Conservation (phyloP, 495 filamentous ascomycete genomes). For the Penicillium flavigenum region DNA sequence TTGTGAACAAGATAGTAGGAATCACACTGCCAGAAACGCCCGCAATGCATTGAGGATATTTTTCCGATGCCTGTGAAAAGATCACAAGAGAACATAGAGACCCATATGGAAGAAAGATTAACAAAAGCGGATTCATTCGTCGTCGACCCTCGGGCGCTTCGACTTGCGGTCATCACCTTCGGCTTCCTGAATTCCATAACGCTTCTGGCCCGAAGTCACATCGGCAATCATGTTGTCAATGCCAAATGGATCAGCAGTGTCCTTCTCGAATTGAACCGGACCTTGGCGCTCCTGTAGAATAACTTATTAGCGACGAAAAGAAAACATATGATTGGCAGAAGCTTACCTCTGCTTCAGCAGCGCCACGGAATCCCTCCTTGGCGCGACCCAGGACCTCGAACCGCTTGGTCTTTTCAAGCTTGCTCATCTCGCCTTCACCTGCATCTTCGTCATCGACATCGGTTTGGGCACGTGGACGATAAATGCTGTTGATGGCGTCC, state of each 20-base stretch:
- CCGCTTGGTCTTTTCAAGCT: conserved; percentile 76
- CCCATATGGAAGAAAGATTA: conserved; percentile 13
- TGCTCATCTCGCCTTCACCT: conserved; percentile 77
- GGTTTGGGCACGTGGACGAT: conserved; percentile 69
- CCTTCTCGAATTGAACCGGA: conserved; percentile 98
- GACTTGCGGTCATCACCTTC: conserved; percentile 57
- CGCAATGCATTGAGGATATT: conserved; percentile 29
- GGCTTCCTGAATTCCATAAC: conserved; percentile 80
- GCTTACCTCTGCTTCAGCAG: conserved; percentile 80
- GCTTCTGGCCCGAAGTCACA: conserved; percentile 68
- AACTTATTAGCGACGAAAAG: conserved; percentile 24
- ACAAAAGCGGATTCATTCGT: conserved; percentile 48
- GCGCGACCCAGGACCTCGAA: conserved; percentile 89
- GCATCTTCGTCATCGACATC: conserved; percentile 78
- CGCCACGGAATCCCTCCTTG: conserved; percentile 83
- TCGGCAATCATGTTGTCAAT: conserved; percentile 90
- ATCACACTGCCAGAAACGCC: conserved; percentile 27
- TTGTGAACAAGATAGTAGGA: conserved; percentile 13
- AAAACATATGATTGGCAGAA: background rate
- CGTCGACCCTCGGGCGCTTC: conserved; percentile 79
- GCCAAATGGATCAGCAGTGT: conserved; percentile 82
- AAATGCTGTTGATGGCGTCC: conserved; percentile 93
- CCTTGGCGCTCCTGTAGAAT: conserved; percentile 66
- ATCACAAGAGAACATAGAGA: conserved; percentile 7
- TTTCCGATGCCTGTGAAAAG: conserved; percentile 8